phyloP scores from a whole-genome alignment of 345 rosid genomes.

The Boechera stricta region DNA sequence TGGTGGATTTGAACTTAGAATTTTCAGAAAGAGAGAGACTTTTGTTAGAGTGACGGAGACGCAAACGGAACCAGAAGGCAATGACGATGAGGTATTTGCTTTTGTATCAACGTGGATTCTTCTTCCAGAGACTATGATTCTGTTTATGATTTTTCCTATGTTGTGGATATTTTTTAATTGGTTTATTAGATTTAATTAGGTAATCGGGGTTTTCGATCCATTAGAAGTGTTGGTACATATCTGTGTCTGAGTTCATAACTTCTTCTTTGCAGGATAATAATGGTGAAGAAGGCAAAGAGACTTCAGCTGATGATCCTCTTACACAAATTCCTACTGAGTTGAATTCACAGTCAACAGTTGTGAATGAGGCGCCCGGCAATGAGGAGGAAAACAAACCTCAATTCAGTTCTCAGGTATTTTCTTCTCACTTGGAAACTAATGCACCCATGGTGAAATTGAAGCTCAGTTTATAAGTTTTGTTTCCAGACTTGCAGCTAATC shows the following conservation, averaged over 20 bases:
- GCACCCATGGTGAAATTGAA: background rate
- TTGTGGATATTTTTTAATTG: conserved; percentile 3
- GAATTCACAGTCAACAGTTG: conserved; percentile 51
- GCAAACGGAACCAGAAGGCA: conserved; percentile 75
- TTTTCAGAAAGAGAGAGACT: conserved; percentile 55
- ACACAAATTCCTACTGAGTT: conserved; percentile 48
- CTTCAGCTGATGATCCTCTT: conserved; percentile 46
- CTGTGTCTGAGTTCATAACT: conserved; percentile 2
- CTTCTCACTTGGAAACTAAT: conserved; percentile 14
- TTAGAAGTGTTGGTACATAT: too few species aligned
- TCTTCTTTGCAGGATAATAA: conserved; percentile 56
- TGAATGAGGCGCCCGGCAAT: conserved; percentile 45
- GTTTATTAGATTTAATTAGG: background rate
- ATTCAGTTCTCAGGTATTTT: conserved; percentile 59
- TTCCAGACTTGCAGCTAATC: conserved; percentile 12
- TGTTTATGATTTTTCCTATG: background rate
- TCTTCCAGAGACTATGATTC: too few species aligned
- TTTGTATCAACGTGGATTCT: background rate
- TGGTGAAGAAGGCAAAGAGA: conserved; percentile 55
- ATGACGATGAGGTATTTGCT: conserved; percentile 66
- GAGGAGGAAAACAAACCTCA: conserved; percentile 52
- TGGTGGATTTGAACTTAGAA: conserved; percentile 32
- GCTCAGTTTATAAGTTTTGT: background rate
- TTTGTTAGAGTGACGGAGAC: conserved; percentile 67
- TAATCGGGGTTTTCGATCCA: background rate